A percentile compares a stretch with the other conserved stretches of the same genome.
Conservation (phyloP, 345 rosid genomes). For the Euclidium syriacum region DNA sequence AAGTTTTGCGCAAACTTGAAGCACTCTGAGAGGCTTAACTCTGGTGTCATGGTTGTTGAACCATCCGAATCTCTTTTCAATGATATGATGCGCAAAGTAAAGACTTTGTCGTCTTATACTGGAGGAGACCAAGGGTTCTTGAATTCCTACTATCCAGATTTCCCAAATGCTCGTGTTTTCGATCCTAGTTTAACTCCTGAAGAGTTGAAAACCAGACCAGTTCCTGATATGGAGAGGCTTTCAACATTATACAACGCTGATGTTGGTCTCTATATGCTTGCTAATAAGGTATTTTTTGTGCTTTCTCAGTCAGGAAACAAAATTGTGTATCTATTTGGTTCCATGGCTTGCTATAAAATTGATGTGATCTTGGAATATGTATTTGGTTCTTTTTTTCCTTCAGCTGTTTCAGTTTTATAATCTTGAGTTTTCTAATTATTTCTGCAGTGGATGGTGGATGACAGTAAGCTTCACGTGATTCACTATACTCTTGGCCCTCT, state of each 20-base stretch:
- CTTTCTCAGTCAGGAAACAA: not conserved
- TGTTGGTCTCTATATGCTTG: too few relatives aligned
- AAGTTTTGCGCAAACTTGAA: too few relatives aligned
- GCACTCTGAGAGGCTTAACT: conserved; percentile 75
- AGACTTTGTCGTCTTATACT: conserved; percentile 56
- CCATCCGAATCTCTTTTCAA: conserved; percentile 56
- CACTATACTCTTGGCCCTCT: conserved; percentile 97
- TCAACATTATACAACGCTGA: too few relatives aligned
- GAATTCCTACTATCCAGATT: conserved; percentile 60
- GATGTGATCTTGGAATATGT: not conserved
- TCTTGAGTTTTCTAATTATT: conserved; percentile 13
- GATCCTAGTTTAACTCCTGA: conserved; percentile 50
- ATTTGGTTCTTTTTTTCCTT: not conserved
- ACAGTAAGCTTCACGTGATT: conserved; percentile 77
- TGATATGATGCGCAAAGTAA: conserved; percentile 75
- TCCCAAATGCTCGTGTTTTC: conserved; percentile 65
- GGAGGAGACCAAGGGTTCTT: conserved; percentile 86
- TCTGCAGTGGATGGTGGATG: conserved; percentile 97
- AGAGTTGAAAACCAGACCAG: conserved; percentile 41
- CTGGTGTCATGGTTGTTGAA: conserved; percentile 86
- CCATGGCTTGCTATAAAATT: not conserved
- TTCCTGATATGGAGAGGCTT: conserved; percentile 66
- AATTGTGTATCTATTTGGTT: conserved; percentile 6
- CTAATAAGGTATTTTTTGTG: too few relatives aligned
- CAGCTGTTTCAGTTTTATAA: not conserved